Base-by-base conservation (phyloP, 441 rosid species). In the Pelargonium citronellum region DNA sequence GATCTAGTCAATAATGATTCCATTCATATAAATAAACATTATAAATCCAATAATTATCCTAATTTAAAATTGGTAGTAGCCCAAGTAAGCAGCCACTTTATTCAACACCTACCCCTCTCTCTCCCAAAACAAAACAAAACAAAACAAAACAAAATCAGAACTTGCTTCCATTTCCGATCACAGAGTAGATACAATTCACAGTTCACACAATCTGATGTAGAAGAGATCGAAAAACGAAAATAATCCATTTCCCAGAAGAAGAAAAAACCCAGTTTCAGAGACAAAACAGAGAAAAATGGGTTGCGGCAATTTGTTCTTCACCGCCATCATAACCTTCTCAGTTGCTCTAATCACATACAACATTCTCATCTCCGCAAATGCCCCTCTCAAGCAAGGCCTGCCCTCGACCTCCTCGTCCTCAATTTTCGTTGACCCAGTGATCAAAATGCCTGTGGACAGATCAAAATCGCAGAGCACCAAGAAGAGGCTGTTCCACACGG, bases 301-400 rank as follows among this genome's bases (percentile, higher is more conserved):
- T 39, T 90, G 91, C 57, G 83, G 92, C 69, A 84, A 90, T 73
- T 57, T 88, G 67, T 85, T 95, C 86, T 89, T 83, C 83, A 78
- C 85, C 13, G 11, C 83, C 22, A 83, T 91, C n/a, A 79, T 90
- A 16, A 82, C 87, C 0, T 84, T 95, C 72, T 91, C 99, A 49
- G 91, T 86, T 9, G 89, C 97, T 65, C 84, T 94, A 0, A 95
- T 95, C 72, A 91, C 99, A 10, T 91, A 95, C 91, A 91, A 95
- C 83, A 85, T 91, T 80, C 81, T 95, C 80, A 87, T 95, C 77
- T 89, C 97, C 20, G 91, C 97, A 6, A 91, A 80, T 77, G 87
- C 97, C 19, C 96, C 95, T 72, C 90, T 95, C 73, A 84, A 77
- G 78, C 94, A 90, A 69, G 99, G 78, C 10, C 82, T 94, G 1